These are phyloP conservation scores for Pythium biforme DNA, from an alignment of 352 stramenopile species.

Conservation along the genomic window DNA sequence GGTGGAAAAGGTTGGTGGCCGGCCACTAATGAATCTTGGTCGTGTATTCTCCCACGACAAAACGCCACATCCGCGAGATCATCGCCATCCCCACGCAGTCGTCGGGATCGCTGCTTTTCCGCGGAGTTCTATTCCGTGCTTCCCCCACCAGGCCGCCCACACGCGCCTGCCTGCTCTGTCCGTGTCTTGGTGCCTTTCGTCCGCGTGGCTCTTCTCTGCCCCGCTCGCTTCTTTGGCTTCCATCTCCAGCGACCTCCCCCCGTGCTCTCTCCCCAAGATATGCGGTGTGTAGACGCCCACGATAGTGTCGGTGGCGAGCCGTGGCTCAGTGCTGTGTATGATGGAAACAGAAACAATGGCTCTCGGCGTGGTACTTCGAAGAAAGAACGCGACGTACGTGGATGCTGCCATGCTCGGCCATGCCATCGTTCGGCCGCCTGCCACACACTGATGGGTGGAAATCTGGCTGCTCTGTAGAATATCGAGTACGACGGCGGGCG, in stretches of 20 bases:
- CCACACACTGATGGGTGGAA: neutral
- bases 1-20: neutral
- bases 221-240: no score
- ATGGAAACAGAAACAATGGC: constrained; percentile 23
- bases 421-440: no score
- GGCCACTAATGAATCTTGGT: constrained; percentile 1
- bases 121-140: neutral
- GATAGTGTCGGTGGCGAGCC: no score
- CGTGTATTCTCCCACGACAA: neutral
- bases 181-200: no score
- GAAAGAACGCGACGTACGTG: constrained; percentile 29
- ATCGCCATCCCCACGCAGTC: neutral
- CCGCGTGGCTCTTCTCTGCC: no score
- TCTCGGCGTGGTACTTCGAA: constrained; percentile 24
- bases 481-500: constrained; percentile 38
- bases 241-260: no score
- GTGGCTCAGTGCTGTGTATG: neutral
- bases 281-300: constrained; percentile 22
- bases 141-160: no score
- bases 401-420: no score
- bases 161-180: no score
- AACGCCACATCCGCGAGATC: constrained; percentile 11
- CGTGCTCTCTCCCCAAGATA: constrained; percentile 1
- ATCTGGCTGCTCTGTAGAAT: constrained; percentile 9
- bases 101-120: neutral